Base-by-base conservation (phyloP, 495 filamentous ascomycete genomes). In the Trichoderma parareesei region DNA sequence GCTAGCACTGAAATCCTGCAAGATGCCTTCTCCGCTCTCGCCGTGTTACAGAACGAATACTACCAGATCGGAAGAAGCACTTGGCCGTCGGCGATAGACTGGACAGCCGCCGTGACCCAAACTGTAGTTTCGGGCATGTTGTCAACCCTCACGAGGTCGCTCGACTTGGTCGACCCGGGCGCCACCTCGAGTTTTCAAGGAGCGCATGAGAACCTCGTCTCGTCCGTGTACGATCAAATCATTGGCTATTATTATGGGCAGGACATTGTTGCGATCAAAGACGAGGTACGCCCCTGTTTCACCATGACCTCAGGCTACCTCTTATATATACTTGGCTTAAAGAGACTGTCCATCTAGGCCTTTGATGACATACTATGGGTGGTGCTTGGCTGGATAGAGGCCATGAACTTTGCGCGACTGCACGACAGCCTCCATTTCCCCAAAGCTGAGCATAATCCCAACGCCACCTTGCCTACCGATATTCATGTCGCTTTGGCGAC, bases 311-410 rank as follows among this genome's bases (percentile, higher is more conserved):
- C 4, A 16, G 43, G 11, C 35, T 43, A 5, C 20, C 20, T 5
- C 27, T 40, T 11, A 6, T 41, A 41, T 41, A 41, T 41, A 6
- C 40, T 59, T 33, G 18, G 27, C 11, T 27, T 44, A 3, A 13
- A 42, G n/a, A 40, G 4, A 57, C 44, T 38, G 1, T 3, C 33
- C 33, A 38, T 38, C 18, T 33, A 65, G 65, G 94, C 93, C 1
- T 96, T 88, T 71, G 94, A 98, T 73, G 94, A 98, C 72, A 97
- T 97, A 82, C 83, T 97, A 27, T 98, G 94, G 94, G 92, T 98
- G 11, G 93, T 96, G 1, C 79, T 98, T 55, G 90, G 88, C 63
- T 98, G 93, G 93, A 80, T 97, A 65, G 90, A 95, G 71, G 84
- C 82, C 60, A 85, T 91, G 69, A 86, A 91, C 68, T 90, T 94